Evolutionary conservation across 2,329 filamentous ascomycete genomes (phyloP), one percentile per base, ranked within the genome.

Genomic region (Fusarium sp.): DNA sequence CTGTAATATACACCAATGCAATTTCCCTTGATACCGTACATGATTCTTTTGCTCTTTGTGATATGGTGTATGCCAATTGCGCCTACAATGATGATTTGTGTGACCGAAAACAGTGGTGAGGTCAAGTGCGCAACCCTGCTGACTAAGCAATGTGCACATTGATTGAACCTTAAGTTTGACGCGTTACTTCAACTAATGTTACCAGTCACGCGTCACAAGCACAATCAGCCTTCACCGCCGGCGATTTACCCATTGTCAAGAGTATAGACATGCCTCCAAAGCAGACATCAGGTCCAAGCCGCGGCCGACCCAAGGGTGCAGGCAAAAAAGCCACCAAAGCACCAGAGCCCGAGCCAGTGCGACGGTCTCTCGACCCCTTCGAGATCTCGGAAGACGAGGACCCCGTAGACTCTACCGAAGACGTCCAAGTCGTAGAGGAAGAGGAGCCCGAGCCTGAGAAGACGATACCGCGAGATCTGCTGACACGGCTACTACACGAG

Each of bases 401-500:
- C 47, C 22, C 34, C 4, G 54, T 31, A 22, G 59, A 70, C 27
- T 67, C 73, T 10, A 73, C 78, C 4, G 78, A 76, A 4, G 78
- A 79, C 1, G 78, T 80, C 16, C 50, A 67, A 34, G 65, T 61
- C 10, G 64, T 67, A 5, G 77, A 77, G 6, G 77, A 82, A 3
- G 83, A 83, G 4, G 77, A 80, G 4, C 82, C 82, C 5, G 80
- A 84, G 14, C 79, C 81, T 0, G 82, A 83, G 34, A 84, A 85
- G 71, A 84, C 84, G 58, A 93, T 98, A 31, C 93, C 95, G 0
- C 86, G 89, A 5, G 91, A 94, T 50, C 86, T 98, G 1, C 84
- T 98, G 45, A 93, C 93, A 11, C 89, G 91, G 38, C 84, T 98
- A 5, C 85, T 98, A 37, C 92, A 97, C 80, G 91, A 95, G 76